Conservation (phyloP, 2,329 filamentous ascomycete genomes). For the Fusarium fracticaudum region DNA sequence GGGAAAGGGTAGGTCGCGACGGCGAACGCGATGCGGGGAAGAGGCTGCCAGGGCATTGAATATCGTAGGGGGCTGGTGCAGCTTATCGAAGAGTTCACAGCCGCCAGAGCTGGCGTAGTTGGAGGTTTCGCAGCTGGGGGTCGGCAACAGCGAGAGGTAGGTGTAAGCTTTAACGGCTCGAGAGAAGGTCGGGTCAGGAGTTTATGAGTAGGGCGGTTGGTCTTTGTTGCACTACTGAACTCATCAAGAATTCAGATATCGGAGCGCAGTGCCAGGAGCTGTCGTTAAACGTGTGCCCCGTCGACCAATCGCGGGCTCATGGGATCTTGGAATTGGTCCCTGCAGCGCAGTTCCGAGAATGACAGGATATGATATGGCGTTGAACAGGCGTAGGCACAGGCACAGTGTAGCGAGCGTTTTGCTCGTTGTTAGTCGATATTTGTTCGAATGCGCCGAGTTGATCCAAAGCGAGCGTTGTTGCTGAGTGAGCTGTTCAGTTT, state of each 20-base stretch:
- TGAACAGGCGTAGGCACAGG: neutral
- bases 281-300: constrained; percentile 35
- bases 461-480: constrained; percentile 25
- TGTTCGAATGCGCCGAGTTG: constrained; percentile 6
- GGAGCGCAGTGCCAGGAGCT: constrained; percentile 36
- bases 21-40: constrained; percentile 97
- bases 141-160: constrained; percentile 28
- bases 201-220: constrained; percentile 6
- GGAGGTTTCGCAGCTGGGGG: constrained; percentile 34
- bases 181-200: constrained; percentile 7
- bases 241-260: constrained; percentile 44
- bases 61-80: constrained; percentile 32
- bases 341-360: constrained; percentile 11
- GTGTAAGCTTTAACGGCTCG: constrained; percentile 9
- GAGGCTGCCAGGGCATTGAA: constrained; percentile 93
- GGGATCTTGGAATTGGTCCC: constrained; percentile 31
- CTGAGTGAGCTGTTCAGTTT: constrained; percentile 34
- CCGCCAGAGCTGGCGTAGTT: constrained; percentile 27
- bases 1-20: constrained; percentile 95
- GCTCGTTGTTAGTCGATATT: constrained; percentile 1
- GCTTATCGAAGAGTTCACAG: constrained; percentile 25
- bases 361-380: neutral
- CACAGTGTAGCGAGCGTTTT: neutral
- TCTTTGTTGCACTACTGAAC: constrained; percentile 32
- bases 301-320: constrained; percentile 42